phyloP scores from a whole-genome alignment of 495 filamentous ascomycete genomes.

The Trichoderma parareesei region DNA sequence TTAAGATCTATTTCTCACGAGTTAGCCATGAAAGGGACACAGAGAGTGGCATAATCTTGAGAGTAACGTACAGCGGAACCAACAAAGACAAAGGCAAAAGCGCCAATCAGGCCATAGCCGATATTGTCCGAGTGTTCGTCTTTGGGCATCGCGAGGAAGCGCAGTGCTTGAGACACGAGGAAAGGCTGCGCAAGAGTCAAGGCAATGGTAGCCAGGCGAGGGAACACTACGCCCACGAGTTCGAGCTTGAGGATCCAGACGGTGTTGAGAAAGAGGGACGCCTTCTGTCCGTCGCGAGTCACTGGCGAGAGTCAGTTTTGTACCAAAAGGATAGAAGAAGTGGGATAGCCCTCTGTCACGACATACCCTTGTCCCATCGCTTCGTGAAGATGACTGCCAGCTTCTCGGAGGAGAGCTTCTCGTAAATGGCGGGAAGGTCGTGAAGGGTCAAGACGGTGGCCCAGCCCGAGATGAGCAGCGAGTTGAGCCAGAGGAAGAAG shows the following conservation, averaged over 20 bases:
- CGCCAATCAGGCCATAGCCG: constrained; percentile 32
- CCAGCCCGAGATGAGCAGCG: constrained; percentile 39
- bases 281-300: constrained; percentile 16
- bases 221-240: constrained; percentile 33
- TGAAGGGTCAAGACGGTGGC: constrained; percentile 26
- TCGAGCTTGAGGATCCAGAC: constrained; percentile 38
- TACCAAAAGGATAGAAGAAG: not conserved
- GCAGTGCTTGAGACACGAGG: constrained; percentile 47
- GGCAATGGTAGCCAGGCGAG: constrained; percentile 39
- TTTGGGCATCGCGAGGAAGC: constrained; percentile 34
- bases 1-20: constrained; percentile 21
- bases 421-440: constrained; percentile 28
- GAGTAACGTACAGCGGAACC: constrained; percentile 18
- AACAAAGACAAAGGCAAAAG: constrained; percentile 22
- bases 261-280: constrained; percentile 28
- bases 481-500: constrained; percentile 49
- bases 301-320: not conserved
- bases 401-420: constrained; percentile 32
- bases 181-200: constrained; percentile 61
- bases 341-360: not conserved
- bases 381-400: constrained; percentile 25
- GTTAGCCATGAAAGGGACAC: not conserved
- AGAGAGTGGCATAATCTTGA: constrained; percentile 23
- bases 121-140: constrained; percentile 37
- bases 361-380: constrained; percentile 23